Base-by-base conservation (phyloP, 345 rosid genomes). In the Barbarea vulgaris region DNA sequence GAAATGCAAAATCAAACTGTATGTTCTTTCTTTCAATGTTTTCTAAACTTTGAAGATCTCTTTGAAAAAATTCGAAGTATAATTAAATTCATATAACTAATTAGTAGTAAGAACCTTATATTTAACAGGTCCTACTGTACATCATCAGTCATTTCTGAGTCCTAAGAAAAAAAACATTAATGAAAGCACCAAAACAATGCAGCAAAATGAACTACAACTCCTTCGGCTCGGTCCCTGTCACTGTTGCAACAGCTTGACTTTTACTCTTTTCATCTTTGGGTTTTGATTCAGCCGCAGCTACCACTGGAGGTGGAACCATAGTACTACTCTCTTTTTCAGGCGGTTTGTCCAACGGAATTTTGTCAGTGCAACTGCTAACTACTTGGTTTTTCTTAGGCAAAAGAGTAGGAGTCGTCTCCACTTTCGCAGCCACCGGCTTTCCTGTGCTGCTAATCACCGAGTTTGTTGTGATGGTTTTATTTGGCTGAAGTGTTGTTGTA, bases 401-500 rank as follows among this genome's bases (percentile, higher is more conserved):
- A 11, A 55, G 37, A 59, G 51, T 73, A 34, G 73, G 39, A 64
- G 79, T 57, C 39, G 82, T 64, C 77, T 72, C 75, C 55, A 64
- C 75, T 4, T 55, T 73, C 33, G 58, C 54, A 47, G 70, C 75
- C 36, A 10, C 76, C 36, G 53, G 47, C 57, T 76, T 66, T 76
- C 62, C 83, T 18, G 60, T 22, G 63, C 61, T 22, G 63, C 61
- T 82, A 5, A 69, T 47, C 63, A 58, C 85, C 24, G 64, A 69
- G 48, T 77, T 76, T n/a, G 72, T n/a, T 58, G 52, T 24, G 47
- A 39, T 37, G 50, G 76, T 46, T 81, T 80, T 82, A 66, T 72
- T 77, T 55, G 64, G 62, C 57, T 48, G 68, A 27, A 42, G 55
- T 37, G 48, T 33, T 54, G 76, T 18, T 28, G 51, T 48, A 53